Evolutionary conservation across 805 yeast genomes (phyloP).

Genomic region (Kockiozyma suomiensis): DNA sequence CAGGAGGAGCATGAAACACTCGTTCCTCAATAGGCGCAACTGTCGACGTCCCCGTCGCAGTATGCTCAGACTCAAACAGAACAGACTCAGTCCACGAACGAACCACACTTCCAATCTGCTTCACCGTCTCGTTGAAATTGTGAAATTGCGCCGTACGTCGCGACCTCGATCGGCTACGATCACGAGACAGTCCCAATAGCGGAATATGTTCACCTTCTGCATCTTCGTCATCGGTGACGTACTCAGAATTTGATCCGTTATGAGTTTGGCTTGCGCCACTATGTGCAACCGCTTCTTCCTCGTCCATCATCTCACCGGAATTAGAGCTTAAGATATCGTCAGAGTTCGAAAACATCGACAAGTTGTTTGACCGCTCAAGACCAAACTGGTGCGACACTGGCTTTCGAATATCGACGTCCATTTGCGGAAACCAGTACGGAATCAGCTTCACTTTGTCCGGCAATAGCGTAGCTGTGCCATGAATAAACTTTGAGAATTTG

Average conservation of each 20-base stretch:
- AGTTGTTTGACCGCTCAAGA: constrained; percentile 53
- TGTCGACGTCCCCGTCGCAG: neutral
- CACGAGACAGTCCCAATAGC: constrained; percentile 31
- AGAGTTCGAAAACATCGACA: constrained; percentile 38
- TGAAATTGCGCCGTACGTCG: constrained; percentile 11
- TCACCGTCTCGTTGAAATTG: constrained; percentile 22
- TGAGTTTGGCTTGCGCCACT: neutral
- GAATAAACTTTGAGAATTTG: constrained; percentile 94
- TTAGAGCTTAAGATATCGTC: constrained; percentile 35
- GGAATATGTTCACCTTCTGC: constrained; percentile 35
- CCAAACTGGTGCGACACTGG: constrained; percentile 70
- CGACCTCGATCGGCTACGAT: constrained; percentile 16
- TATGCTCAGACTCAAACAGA: constrained; percentile 20
- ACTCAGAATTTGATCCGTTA: constrained; percentile 6
- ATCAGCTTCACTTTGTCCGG: constrained; percentile 80
- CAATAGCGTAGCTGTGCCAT: constrained; percentile 90
- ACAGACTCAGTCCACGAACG: constrained; percentile 23
- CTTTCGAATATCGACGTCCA: constrained; percentile 92
- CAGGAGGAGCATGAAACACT: constrained; percentile 54
- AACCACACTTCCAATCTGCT: constrained; percentile 15
- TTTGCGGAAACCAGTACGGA: constrained; percentile 98
- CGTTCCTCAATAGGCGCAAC: constrained; percentile 17
- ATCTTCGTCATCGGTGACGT: constrained; percentile 35
- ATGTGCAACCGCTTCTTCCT: constrained; percentile 42
- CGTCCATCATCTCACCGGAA: constrained; percentile 26